Evolutionary conservation across 2,329 filamentous ascomycete genomes (phyloP).

Genomic region (Microcera coccophila): DNA sequence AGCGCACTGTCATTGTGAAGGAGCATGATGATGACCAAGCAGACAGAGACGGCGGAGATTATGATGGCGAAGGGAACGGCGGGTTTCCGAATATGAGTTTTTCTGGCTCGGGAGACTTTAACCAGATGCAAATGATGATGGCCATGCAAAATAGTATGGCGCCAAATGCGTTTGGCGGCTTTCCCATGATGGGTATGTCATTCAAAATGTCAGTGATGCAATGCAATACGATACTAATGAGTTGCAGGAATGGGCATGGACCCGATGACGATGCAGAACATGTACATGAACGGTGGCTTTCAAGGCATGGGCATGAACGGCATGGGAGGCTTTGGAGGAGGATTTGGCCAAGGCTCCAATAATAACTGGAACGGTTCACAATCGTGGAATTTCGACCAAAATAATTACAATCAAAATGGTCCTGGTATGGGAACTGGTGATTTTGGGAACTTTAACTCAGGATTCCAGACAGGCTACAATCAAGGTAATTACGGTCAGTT

Average conservation of each 20-base stretch:
- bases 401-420: slow-evolving; percentile 88
- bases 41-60: slow-evolving; percentile 30
- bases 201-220: not conserved
- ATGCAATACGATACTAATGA: slow-evolving; percentile 32
- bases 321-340: slow-evolving; percentile 72
- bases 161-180: slow-evolving; percentile 51
- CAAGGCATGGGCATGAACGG: slow-evolving; percentile 77
- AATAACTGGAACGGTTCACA: slow-evolving; percentile 78
- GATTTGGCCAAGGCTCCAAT: slow-evolving; percentile 60
- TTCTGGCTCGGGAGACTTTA: slow-evolving; percentile 60
- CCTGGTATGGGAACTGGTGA: slow-evolving; percentile 76
- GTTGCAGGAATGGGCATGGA: slow-evolving; percentile 76
- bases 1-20: slow-evolving; percentile 17
- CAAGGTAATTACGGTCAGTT: slow-evolving; percentile 80
- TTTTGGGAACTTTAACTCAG: slow-evolving; percentile 74
- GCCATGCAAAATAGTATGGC: slow-evolving; percentile 67
- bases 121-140: slow-evolving; percentile 79
- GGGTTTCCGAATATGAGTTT: slow-evolving; percentile 57
- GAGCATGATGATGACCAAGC: slow-evolving; percentile 28
- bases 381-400: slow-evolving; percentile 79
- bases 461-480: slow-evolving; percentile 73
- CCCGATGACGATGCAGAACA: slow-evolving; percentile 68
- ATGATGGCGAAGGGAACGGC: slow-evolving; percentile 40
- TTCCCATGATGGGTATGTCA: slow-evolving; percentile 82
- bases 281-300: slow-evolving; percentile 76